Evolutionary conservation across 768 basidiomycete species (phyloP), one percentile per base, ranked within the genome.

Genomic region (Auriscalpium orientale): DNA sequence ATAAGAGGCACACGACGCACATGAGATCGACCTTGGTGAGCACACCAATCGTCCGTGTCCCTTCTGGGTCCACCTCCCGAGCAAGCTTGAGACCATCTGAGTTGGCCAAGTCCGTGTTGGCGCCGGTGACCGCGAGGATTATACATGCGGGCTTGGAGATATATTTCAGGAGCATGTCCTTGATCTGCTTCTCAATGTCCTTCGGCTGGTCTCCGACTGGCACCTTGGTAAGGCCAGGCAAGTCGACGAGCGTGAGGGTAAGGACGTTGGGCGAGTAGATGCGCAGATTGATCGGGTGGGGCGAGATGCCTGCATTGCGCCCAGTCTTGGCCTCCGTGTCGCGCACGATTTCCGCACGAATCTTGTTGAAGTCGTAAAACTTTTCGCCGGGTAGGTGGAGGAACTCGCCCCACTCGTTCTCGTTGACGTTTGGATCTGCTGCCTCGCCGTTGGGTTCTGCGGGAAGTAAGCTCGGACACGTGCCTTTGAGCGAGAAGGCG

Each of bases 281-380:
- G 58, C 97, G 91, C 55, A 99, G 76, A 73, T 98, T 98, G 81
- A 98, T 99, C 54, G 97, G 94, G 56, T 85, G 82, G 13, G 97
- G 93, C 2, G 97, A 98, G 66, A 98, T 98, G 56, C 97, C 95
- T 44, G 95, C 95, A 68, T 99, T 99, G 71, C 89, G 90, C 56
- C 97, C 97, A 0, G 97, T 99, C 81, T 98, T 98, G 56, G 91
- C 90, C 68, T 98, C 97, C 1, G 97, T 99, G 70, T 99, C 97
- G 60, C 86, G 84, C 34, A 98, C 81, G 62, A 99, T 99, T 72
- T 99, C 97, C 43, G 88, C 91, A 56, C 95, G 79, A 68, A 98
- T 97, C 79, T 97, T 95, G 72, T 84, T 79, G 74, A 99, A 99
- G 75, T 99, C 95, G 70, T 87, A 91, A 73, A 98, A 95, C 74